These are phyloP conservation scores for Eucalyptus marginata DNA, from an alignment of 345 rosid species.

Conservation along the genomic window DNA sequence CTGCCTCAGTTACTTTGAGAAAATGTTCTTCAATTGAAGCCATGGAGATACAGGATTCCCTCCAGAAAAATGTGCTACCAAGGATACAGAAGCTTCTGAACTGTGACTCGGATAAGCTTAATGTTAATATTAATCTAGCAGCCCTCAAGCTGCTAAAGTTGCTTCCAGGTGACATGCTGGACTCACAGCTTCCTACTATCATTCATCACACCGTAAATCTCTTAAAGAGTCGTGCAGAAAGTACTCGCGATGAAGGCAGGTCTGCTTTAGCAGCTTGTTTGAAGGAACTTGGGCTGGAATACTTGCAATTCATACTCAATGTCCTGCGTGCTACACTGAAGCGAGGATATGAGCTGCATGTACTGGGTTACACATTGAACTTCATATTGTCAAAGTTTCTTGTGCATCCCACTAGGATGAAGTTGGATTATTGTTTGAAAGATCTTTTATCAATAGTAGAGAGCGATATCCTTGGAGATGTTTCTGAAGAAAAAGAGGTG, in stretches of 20 bases:
- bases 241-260: slow-evolving; percentile 74
- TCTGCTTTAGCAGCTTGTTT: slow-evolving; percentile 74
- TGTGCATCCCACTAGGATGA: slow-evolving; percentile 25
- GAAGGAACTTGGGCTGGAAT: slow-evolving; percentile 85
- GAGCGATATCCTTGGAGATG: slow-evolving; percentile 79
- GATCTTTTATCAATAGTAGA: slow-evolving; percentile 71
- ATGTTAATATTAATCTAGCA: slow-evolving; percentile 57
- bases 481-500: slow-evolving; percentile 87
- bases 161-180: slow-evolving; percentile 70
- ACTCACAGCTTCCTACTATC: slow-evolving; percentile 65
- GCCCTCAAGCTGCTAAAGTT: slow-evolving; percentile 79
- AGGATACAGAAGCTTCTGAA: slow-evolving; percentile 56
- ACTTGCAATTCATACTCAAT: slow-evolving; percentile 49
- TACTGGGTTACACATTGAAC: slow-evolving; percentile 67
- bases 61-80: slow-evolving; percentile 51
- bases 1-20: slow-evolving; percentile 1
- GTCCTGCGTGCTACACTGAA: slow-evolving; percentile 59
- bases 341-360: slow-evolving; percentile 83
- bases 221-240: slow-evolving; percentile 57
- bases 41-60: slow-evolving; percentile 42
- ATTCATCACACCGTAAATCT: slow-evolving; percentile 59
- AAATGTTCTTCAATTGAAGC: slow-evolving; percentile 1
- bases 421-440: slow-evolving; percentile 68
- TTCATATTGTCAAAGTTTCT: slow-evolving; percentile 49
- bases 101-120: slow-evolving; percentile 52